phyloP scores from a whole-genome alignment of 2,329 filamentous ascomycete genomes.

The Verticillium albo-atrum region DNA sequence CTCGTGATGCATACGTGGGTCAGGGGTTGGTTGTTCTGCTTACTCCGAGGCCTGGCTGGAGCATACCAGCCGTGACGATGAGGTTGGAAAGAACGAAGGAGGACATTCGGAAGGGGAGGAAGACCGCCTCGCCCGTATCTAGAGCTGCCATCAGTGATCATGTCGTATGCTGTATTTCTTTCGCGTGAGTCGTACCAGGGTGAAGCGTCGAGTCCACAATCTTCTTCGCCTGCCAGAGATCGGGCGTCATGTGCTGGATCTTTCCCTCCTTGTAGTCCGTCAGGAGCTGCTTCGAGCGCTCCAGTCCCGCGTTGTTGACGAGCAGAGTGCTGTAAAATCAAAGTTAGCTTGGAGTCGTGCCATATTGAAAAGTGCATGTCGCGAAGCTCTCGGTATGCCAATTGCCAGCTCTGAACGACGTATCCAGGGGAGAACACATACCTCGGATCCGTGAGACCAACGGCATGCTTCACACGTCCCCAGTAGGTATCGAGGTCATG shows the following conservation, averaged over 20 bases:
- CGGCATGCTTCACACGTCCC: conserved; percentile 87
- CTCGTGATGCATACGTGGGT: background rate
- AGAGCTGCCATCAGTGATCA: conserved; percentile 6
- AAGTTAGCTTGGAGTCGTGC: background rate
- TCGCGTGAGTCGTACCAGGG: conserved; percentile 59
- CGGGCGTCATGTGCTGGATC: conserved; percentile 74
- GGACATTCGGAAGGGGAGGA: conserved; percentile 97
- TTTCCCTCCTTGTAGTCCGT: conserved; percentile 83
- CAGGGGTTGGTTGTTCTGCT: conserved; percentile 15
- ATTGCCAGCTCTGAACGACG: background rate
- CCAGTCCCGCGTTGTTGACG: conserved; percentile 71
- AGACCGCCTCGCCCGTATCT: conserved; percentile 91
- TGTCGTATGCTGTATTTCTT: background rate
- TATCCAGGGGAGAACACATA: conserved; percentile 43
- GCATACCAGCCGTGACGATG: conserved; percentile 93
- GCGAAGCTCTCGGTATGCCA: background rate
- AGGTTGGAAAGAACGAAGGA: conserved; percentile 91
- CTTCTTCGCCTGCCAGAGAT: conserved; percentile 95
- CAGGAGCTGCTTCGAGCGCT: conserved; percentile 79
- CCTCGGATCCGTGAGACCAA: conserved; percentile 91
- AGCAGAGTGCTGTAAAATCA: conserved; percentile 69
- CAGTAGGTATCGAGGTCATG: conserved; percentile 93
- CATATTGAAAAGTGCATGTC: background rate
- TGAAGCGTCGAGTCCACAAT: conserved; percentile 94
- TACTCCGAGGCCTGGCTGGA: conserved; percentile 79